Evolutionary conservation across 768 basidiomycete genomes (phyloP).

Genomic region (Suillus bovinus): DNA sequence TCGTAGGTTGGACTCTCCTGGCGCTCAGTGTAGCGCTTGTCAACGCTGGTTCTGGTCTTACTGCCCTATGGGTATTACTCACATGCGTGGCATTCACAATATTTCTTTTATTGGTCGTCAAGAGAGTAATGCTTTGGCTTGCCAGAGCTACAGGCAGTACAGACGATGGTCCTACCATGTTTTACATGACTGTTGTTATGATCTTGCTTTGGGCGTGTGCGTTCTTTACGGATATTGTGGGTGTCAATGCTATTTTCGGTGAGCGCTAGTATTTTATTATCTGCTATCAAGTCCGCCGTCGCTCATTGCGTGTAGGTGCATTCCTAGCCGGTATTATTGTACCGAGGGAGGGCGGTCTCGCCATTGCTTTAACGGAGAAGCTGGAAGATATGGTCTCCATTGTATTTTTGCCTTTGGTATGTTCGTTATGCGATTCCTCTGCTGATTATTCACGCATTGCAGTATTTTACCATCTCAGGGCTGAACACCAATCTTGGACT

Average conservation of each 20-base stretch:
- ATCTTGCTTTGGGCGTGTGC: constrained; percentile 82
- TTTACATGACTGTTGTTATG: constrained; percentile 87
- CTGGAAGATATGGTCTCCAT: constrained; percentile 95
- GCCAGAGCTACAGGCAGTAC: constrained; percentile 77
- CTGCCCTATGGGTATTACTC: constrained; percentile 84
- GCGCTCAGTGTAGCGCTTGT: constrained; percentile 92
- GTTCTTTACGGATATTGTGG: constrained; percentile 93
- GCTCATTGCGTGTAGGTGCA: constrained; percentile 47
- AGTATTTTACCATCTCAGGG: constrained; percentile 94
- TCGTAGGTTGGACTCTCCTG: constrained; percentile 85
- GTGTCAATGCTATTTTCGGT: constrained; percentile 92
- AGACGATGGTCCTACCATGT: constrained; percentile 81
- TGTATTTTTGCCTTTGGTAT: constrained; percentile 83
- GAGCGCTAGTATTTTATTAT: constrained; percentile 8
- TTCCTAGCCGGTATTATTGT: constrained; percentile 82
- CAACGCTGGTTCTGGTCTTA: constrained; percentile 80
- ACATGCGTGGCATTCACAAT: constrained; percentile 79
- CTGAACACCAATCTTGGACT: constrained; percentile 87
- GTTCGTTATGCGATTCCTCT: background rate
- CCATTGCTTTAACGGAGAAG: constrained; percentile 88
- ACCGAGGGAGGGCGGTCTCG: constrained; percentile 85
- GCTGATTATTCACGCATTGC: constrained; percentile 1
- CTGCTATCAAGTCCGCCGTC: background rate
- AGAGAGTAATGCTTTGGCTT: constrained; percentile 63
- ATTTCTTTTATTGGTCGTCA: constrained; percentile 70